phyloP scores from a whole-genome alignment of 129 eudicot species.

The Pseudognaphalium luteoalbum region DNA sequence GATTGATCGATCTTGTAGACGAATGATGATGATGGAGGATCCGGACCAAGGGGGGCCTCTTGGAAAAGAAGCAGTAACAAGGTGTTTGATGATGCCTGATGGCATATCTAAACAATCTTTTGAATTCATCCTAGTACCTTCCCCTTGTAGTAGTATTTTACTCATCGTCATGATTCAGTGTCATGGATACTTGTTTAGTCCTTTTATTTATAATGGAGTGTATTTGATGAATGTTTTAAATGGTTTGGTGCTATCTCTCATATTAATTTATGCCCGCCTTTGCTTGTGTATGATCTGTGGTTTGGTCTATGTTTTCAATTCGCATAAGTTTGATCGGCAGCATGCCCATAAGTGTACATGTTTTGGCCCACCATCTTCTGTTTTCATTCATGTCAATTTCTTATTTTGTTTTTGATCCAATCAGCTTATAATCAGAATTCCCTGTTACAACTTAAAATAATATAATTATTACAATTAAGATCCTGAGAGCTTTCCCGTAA shows the following conservation, averaged over 20 bases:
- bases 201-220: not conserved
- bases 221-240: not conserved
- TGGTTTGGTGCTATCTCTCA: not conserved
- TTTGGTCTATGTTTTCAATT: not conserved
- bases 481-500: no score
- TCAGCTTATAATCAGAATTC: no score
- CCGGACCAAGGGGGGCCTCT: not conserved
- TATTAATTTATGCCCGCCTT: not conserved
- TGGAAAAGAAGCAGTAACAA: not conserved
- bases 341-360: not conserved
- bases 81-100: not conserved
- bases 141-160: no score
- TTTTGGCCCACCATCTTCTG: no score
- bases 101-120: not conserved
- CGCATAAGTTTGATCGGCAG: not conserved
- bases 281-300: not conserved
- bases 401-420: no score
- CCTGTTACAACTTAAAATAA: no score
- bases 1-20: not conserved
- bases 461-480: no score
- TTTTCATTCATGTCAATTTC: no score
- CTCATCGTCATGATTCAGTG: no score
- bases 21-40: not conserved
- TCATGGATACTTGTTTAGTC: no score
- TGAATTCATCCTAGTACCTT: no score